phyloP scores from a whole-genome alignment of 2,329 filamentous ascomycete species.

The Talaromyces albobiverticillius region DNA sequence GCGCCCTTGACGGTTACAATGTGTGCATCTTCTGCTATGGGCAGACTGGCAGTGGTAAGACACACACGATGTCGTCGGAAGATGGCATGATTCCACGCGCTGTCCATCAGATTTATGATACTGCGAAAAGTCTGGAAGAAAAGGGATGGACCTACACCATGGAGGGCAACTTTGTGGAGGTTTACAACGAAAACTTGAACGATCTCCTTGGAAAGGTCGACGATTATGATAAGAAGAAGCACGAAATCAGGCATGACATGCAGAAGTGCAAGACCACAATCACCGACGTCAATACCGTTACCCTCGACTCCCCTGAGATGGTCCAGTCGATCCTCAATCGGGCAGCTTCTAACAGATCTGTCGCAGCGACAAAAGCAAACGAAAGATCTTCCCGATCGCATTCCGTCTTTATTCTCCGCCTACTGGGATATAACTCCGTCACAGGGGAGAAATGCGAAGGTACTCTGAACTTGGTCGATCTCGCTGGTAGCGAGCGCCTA shows the following conservation, averaged over 20 bases:
- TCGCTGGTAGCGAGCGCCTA: conserved; percentile 87
- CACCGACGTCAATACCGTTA: conserved; percentile 72
- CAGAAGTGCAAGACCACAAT: conserved; percentile 77
- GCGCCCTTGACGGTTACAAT: conserved; percentile 94
- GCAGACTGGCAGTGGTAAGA: conserved; percentile 96
- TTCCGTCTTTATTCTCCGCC: conserved; percentile 86
- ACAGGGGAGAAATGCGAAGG: conserved; percentile 86
- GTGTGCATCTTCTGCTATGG: conserved; percentile 99
- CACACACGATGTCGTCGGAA: conserved; percentile 84
- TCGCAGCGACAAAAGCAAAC: conserved; percentile 96
- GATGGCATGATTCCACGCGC: conserved; percentile 96
- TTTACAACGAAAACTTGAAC: conserved; percentile 97
- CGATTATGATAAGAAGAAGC: conserved; percentile 73
- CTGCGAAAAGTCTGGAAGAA: conserved; percentile 75
- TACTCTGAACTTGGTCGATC: conserved; percentile 90
- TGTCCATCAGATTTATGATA: conserved; percentile 89
- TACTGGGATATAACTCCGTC: conserved; percentile 64
- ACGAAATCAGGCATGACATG: conserved; percentile 86
- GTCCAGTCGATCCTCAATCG: conserved; percentile 77
- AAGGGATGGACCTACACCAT: conserved; percentile 95
- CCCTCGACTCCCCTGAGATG: conserved; percentile 72
- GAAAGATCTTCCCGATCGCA: conserved; percentile 91
- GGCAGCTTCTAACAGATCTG: conserved; percentile 81
- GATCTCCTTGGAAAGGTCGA: conserved; percentile 75
- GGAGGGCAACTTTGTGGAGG: conserved; percentile 93